Evolutionary conservation across 2,329 filamentous ascomycete species (phyloP).

Genomic region (Aschersonia sp.): DNA sequence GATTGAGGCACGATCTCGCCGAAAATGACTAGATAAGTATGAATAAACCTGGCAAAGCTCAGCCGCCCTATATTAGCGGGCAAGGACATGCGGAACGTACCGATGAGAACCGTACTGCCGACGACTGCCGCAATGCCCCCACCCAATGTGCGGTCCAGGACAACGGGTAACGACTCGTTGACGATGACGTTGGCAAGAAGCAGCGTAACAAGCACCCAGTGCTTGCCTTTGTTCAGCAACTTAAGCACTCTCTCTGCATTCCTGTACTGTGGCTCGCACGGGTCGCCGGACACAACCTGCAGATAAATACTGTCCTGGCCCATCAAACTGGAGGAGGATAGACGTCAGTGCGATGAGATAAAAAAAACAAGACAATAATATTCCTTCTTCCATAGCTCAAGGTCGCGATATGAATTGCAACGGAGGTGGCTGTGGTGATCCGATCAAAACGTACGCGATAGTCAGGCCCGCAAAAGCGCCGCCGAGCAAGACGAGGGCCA

Average conservation of each 20-base stretch:
- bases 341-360: not conserved
- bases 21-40: conserved; percentile 67
- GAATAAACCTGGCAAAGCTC: conserved; percentile 2
- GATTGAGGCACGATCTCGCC: conserved; percentile 94
- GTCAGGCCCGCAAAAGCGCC: conserved; percentile 93
- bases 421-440: too few relatives aligned
- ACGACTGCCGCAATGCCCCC: conserved; percentile 90
- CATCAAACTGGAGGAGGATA: conserved; percentile 32
- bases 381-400: not conserved
- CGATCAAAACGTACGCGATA: conserved; percentile 46
- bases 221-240: conserved; percentile 76
- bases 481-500: conserved; percentile 69
- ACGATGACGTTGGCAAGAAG: conserved; percentile 94
- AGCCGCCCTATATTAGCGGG: conserved; percentile 3
- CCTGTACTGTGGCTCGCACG: conserved; percentile 69
- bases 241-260: conserved; percentile 72
- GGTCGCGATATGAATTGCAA: too few relatives aligned
- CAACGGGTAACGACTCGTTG: conserved; percentile 90
- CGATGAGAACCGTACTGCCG: conserved; percentile 85
- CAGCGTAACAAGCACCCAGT: conserved; percentile 94
- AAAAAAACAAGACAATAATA: not conserved
- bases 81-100: conserved; percentile 32
- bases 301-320: conserved; percentile 89
- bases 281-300: conserved; percentile 80
- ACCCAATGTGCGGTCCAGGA: conserved; percentile 83